A percentile compares a stretch with the other conserved stretches of the same genome.
These are phyloP conservation scores for Fusarium solani-melongenae DNA, from an alignment of 2,329 filamentous ascomycete genomes.

Conservation along the genomic window DNA sequence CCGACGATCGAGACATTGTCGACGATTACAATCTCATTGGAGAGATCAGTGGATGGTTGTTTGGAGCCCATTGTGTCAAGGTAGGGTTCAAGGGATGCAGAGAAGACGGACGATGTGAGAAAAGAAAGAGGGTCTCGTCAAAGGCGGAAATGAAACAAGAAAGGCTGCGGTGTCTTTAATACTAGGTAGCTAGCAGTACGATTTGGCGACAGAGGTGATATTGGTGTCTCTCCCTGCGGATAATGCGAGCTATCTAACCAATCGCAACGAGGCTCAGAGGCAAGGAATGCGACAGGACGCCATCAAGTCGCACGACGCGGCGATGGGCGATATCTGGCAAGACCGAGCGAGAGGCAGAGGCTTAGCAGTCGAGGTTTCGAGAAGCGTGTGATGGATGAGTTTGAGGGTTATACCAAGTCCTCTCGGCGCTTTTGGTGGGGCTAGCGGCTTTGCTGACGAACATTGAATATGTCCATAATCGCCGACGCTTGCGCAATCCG, in stretches of 20 bases:
- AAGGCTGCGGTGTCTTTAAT: slow-evolving; percentile 21
- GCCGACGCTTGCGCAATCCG: slow-evolving; percentile 15
- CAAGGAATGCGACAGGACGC: background rate
- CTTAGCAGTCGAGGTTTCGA: background rate
- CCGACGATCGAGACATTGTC: slow-evolving; percentile 38
- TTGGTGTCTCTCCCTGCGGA: background rate
- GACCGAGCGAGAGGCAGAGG: background rate
- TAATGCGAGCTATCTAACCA: slow-evolving; percentile 18
- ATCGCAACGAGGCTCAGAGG: slow-evolving; percentile 5
- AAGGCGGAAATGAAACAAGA: background rate
- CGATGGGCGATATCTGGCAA: background rate
- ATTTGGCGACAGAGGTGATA: background rate
- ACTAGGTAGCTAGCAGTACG: slow-evolving; percentile 1
- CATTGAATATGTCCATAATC: background rate
- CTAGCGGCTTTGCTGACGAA: slow-evolving; percentile 28
- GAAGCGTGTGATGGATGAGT: background rate
- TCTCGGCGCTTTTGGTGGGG: slow-evolving; percentile 31
- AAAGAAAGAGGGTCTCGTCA: background rate
- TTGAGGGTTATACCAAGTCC: slow-evolving; percentile 5
- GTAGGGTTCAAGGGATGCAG: background rate
- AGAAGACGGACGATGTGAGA: background rate
- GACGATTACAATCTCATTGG: slow-evolving; percentile 4
- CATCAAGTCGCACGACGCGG: background rate
- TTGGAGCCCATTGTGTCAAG: slow-evolving; percentile 19
- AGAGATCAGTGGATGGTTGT: background rate